Evolutionary conservation across 2,329 filamentous ascomycete genomes (phyloP).

Genomic region (Plectosphaerella plurivora): DNA sequence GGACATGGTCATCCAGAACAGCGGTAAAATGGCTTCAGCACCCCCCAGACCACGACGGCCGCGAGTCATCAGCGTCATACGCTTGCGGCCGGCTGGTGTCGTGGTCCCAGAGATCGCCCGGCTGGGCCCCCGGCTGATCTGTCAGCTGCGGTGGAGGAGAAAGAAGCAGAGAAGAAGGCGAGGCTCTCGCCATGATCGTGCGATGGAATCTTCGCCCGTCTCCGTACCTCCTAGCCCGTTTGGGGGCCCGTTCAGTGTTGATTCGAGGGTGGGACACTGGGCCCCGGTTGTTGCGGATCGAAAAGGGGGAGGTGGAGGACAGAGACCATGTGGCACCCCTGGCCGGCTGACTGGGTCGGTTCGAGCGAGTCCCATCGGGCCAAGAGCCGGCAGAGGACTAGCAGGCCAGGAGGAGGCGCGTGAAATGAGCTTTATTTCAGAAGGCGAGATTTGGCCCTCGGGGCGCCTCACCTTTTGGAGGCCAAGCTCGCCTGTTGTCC

Average conservation of each 20-base stretch:
- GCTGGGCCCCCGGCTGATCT: not conserved
- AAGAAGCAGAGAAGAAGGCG: not conserved
- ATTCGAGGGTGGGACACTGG: not conserved
- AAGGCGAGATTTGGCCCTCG: constrained; percentile 1
- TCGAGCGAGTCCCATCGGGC: not conserved
- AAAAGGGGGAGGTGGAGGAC: not conserved
- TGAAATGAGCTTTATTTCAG: constrained; percentile 2
- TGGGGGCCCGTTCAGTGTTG: not conserved
- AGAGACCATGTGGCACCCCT: constrained; percentile 2
- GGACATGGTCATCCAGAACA: too few relatives aligned
- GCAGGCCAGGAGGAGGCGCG: not conserved
- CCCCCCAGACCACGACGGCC: not conserved
- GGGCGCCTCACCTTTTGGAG: not conserved
- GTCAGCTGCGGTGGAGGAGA: not conserved
- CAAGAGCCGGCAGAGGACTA: not conserved
- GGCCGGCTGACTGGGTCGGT: not conserved
- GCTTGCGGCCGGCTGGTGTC: not conserved
- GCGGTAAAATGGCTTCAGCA: too few relatives aligned
- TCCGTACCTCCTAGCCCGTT: not conserved
- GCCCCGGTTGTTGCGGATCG: not conserved
- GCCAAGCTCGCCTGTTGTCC: too few relatives aligned
- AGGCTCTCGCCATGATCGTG: not conserved
- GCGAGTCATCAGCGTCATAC: not conserved
- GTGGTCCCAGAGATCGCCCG: not conserved
- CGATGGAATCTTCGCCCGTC: not conserved